These are phyloP conservation scores for Quaeritorhiza haematococci DNA, from an alignment of 371 early-diverging fungal species.

Conservation along the genomic window DNA sequence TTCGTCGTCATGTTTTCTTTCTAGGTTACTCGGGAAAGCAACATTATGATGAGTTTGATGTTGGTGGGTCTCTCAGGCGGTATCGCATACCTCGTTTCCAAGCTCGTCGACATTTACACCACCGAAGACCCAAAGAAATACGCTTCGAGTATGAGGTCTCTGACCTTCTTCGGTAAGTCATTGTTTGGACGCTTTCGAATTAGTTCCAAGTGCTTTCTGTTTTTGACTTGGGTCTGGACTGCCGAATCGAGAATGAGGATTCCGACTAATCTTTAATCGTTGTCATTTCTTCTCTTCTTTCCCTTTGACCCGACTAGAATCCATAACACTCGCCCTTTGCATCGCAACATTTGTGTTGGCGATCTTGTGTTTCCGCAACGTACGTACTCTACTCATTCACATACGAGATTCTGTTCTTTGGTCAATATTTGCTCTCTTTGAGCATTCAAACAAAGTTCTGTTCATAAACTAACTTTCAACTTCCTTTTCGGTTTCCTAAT, in stretches of 20 bases:
- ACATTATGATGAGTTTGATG: conserved; percentile 26
- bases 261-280: background rate
- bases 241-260: no score
- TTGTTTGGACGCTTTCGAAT: background rate
- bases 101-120: conserved; percentile 32
- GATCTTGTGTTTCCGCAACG: conserved; percentile 33
- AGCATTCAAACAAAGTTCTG: no score
- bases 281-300: conserved; percentile 1
- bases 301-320: conserved; percentile 1
- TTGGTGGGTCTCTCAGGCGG: conserved; percentile 32
- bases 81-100: conserved; percentile 33
- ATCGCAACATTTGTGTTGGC: conserved; percentile 36
- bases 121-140: conserved; percentile 20
- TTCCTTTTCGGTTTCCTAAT: no score
- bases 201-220: background rate
- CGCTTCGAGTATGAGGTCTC: conserved; percentile 22
- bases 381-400: no score
- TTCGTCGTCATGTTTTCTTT: background rate
- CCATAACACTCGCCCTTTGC: conserved; percentile 24
- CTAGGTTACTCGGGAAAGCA: conserved; percentile 31
- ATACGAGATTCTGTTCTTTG: no score
- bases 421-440: no score
- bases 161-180: conserved; percentile 36
- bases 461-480: no score
- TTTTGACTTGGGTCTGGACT: background rate